Base-by-base conservation (phyloP, 176 grass and related monocot genomes). In the Carex cristatella region DNA sequence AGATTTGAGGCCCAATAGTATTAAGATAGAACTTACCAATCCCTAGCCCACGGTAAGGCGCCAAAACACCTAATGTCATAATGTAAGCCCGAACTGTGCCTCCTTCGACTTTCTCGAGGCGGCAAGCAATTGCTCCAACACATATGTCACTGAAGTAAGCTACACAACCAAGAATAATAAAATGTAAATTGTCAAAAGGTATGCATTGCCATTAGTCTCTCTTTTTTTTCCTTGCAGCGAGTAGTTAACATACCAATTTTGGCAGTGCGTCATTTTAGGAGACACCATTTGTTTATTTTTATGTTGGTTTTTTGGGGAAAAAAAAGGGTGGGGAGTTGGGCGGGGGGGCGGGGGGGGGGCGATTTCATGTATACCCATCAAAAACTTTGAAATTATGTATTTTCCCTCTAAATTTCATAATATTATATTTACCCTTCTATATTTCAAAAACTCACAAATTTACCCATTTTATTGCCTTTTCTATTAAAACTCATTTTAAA, bases 71-170 rank as follows among this genome's bases (percentile, higher is more conserved):
- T 61, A 96, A 88, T 35, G 93, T 99, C 97, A 99, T 99, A 79
- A 99, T 99, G 77, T 99, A 99, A 89, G 92, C 91, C 85, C 88
- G 33, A 48, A 99, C 40, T 0, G 62, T 84, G 4, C 97, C 91
- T 87, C 91, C 93, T 90, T 99, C 97, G 72, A 93, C 91, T 89
- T 94, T 99, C 90, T 99, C 97, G 84, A 99, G 84, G 44, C 93
- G 91, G 75, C 96, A 99, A 4, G 91, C 91, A 65, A 99, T 92
- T 32, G 97, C 87, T 33, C 97, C 97, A 4, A 99, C 97, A 18
- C 97, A 99, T 84, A 99, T 94, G 83, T 99, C 97, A 40, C 84
- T 99, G 74, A 85, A 99, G 86, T 99, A 99, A 61, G 97, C 97
- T 99, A 59, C 90, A 93, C 12, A 85, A 81, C 16, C 12, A 89